phyloP scores from a whole-genome alignment of 1,139 yeast species.

The Candida glucosophila region DNA sequence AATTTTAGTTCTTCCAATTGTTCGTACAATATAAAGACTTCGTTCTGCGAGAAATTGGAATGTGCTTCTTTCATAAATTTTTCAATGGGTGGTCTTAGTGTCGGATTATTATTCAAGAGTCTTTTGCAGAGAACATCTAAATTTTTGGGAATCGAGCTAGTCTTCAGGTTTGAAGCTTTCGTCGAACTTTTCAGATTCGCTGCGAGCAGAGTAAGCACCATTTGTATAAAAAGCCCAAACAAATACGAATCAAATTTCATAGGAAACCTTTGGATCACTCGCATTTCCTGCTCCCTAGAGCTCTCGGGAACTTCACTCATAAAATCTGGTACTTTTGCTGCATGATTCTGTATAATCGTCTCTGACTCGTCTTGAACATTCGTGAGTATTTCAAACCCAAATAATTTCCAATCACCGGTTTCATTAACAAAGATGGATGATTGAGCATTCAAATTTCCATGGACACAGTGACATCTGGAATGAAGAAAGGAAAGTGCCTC shows the following conservation, averaged over 20 bases:
- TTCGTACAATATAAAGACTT: conserved; percentile 38
- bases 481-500: conserved; percentile 56
- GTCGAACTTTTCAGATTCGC: conserved; percentile 6
- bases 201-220: conserved; percentile 25
- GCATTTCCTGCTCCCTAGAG: conserved; percentile 31
- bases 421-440: conserved; percentile 54
- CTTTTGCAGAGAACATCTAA: conserved; percentile 12
- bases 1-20: conserved; percentile 47
- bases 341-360: conserved; percentile 31
- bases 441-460: conserved; percentile 49
- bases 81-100: conserved; percentile 40
- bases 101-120: conserved; percentile 15
- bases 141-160: conserved; percentile 7
- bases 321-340: conserved; percentile 15
- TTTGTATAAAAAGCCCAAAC: conserved; percentile 48
- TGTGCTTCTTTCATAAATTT: conserved; percentile 41
- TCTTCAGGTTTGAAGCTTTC: conserved; percentile 1
- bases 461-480: conserved; percentile 52
- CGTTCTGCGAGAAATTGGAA: conserved; percentile 29
- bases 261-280: conserved; percentile 27
- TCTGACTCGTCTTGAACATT: conserved; percentile 43
- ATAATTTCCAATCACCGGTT: conserved; percentile 78
- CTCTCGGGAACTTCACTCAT: conserved; percentile 36
- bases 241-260: conserved; percentile 56
- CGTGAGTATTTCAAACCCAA: conserved; percentile 72